Conservation (phyloP, 495 filamentous ascomycete species). For the Neurospora tetraspora region DNA sequence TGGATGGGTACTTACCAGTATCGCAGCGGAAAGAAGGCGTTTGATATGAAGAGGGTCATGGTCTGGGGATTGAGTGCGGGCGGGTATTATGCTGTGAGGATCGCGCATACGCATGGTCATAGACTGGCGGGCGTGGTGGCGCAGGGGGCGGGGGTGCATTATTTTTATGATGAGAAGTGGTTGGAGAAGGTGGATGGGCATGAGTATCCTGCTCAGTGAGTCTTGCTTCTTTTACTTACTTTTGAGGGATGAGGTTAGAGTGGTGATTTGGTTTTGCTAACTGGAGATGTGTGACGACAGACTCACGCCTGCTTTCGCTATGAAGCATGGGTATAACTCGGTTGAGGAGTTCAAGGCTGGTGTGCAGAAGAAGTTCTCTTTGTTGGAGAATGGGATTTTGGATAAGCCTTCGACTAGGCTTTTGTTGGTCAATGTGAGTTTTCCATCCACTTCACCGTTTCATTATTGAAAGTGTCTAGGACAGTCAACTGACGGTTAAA, state of each 20-base stretch:
- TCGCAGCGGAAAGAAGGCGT: slow-evolving; percentile 19
- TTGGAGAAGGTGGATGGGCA: slow-evolving; percentile 56
- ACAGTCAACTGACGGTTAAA: slow-evolving; percentile 5
- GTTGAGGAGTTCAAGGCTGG: slow-evolving; percentile 50
- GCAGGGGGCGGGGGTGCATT: slow-evolving; percentile 62
- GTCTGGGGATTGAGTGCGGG: slow-evolving; percentile 68
- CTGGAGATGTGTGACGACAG: too few species aligned
- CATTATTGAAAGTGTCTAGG: too few species aligned
- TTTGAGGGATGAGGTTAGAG: too few species aligned
- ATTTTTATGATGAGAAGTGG: slow-evolving; percentile 57
- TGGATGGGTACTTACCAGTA: slow-evolving; percentile 41
- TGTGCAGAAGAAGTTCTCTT: slow-evolving; percentile 59
- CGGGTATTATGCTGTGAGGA: slow-evolving; percentile 66
- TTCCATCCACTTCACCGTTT: background rate
- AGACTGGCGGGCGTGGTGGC: slow-evolving; percentile 52
- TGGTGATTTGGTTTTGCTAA: too few species aligned
- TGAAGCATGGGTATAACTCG: slow-evolving; percentile 59
- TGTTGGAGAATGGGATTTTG: slow-evolving; percentile 60
- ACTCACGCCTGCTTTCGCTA: slow-evolving; percentile 52
- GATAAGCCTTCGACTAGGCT: slow-evolving; percentile 52
- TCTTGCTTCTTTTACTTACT: too few species aligned
- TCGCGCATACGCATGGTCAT: slow-evolving; percentile 59
- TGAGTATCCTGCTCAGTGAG: slow-evolving; percentile 67
- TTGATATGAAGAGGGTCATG: slow-evolving; percentile 53
- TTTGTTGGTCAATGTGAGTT: slow-evolving; percentile 56